Evolutionary conservation across 2,329 filamentous ascomycete genomes (phyloP).

Genomic region (Cephalotrichum gorgonifer): DNA sequence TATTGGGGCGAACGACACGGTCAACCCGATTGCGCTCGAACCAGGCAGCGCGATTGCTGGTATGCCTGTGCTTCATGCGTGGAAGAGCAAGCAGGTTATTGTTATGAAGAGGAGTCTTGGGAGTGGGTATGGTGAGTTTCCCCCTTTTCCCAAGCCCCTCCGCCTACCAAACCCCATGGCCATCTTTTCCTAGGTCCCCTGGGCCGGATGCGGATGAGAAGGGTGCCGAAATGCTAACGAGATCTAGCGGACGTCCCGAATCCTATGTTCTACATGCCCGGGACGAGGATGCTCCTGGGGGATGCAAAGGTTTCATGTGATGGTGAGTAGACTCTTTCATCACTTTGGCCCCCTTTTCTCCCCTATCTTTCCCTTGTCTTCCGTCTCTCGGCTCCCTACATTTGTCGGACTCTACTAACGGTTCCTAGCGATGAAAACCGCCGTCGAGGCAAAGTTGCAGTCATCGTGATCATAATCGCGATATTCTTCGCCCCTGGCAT

Average conservation of each 20-base stretch:
- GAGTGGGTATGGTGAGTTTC: slow-evolving; percentile 64
- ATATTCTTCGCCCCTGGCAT: not conserved
- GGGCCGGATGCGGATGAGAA: not conserved
- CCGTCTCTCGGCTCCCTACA: not conserved
- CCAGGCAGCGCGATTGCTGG: slow-evolving; percentile 76
- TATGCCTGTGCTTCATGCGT: slow-evolving; percentile 86
- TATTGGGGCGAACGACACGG: slow-evolving; percentile 87
- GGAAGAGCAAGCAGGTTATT: slow-evolving; percentile 88
- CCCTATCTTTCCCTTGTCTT: not conserved
- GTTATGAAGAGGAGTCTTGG: slow-evolving; percentile 91
- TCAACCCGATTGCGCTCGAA: slow-evolving; percentile 82
- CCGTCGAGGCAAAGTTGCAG: slow-evolving; percentile 21
- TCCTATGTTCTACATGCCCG: slow-evolving; percentile 87
- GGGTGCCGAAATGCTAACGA: slow-evolving; percentile 10
- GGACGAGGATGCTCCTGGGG: slow-evolving; percentile 84
- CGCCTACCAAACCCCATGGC: not conserved
- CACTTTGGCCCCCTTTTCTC: not conserved
- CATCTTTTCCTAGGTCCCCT: too few relatives aligned
- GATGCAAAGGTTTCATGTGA: slow-evolving; percentile 80
- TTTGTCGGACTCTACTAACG: not conserved
- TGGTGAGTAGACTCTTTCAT: slow-evolving; percentile 35
- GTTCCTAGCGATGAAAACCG: slow-evolving; percentile 26
- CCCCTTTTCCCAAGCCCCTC: not conserved
- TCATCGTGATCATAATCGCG: not conserved
- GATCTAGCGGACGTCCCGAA: slow-evolving; percentile 71